These are phyloP conservation scores for Avena sativa DNA, from an alignment of 176 grass and related monocot genomes.

Conservation along the genomic window DNA sequence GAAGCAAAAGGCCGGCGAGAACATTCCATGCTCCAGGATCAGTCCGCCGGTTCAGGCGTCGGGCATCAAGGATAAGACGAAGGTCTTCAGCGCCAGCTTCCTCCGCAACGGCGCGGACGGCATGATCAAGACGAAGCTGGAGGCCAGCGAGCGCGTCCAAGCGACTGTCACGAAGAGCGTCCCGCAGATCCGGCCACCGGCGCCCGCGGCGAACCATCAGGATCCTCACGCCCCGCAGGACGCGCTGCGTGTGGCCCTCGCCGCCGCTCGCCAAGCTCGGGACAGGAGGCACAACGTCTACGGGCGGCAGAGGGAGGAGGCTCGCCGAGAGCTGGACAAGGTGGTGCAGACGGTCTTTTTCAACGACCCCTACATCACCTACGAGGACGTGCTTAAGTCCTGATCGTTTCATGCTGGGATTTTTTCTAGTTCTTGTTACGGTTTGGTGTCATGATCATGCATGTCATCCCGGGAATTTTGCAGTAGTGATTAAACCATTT, in stretches of 20 bases:
- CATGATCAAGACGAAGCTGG: not conserved
- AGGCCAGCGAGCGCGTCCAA: not conserved
- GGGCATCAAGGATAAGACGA: too few species aligned
- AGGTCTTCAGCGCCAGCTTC: not conserved
- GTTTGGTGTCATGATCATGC: not conserved
- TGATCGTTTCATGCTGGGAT: not conserved
- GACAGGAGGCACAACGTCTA: not conserved
- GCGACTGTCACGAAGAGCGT: not conserved
- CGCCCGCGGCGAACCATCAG: not conserved
- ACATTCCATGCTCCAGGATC: not conserved
- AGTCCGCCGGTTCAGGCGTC: not conserved
- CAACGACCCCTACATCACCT: constrained; percentile 44
- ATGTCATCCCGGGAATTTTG: not conserved
- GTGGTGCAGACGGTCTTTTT: constrained; percentile 45
- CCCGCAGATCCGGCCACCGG: not conserved
- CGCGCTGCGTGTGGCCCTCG: not conserved
- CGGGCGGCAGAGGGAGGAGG: constrained; percentile 27
- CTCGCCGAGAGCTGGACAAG: constrained; percentile 29
- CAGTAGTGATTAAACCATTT: not conserved
- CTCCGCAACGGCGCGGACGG: not conserved
- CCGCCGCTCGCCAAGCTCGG: not conserved
- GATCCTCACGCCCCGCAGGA: not conserved
- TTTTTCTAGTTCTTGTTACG: too few species aligned
- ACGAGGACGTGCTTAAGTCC: constrained; percentile 19
- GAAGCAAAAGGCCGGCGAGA: not conserved